Evolutionary conservation across 2,329 filamentous ascomycete genomes (phyloP), one percentile per base, ranked within the genome.

Genomic region (Colletotrichum tabaci): DNA sequence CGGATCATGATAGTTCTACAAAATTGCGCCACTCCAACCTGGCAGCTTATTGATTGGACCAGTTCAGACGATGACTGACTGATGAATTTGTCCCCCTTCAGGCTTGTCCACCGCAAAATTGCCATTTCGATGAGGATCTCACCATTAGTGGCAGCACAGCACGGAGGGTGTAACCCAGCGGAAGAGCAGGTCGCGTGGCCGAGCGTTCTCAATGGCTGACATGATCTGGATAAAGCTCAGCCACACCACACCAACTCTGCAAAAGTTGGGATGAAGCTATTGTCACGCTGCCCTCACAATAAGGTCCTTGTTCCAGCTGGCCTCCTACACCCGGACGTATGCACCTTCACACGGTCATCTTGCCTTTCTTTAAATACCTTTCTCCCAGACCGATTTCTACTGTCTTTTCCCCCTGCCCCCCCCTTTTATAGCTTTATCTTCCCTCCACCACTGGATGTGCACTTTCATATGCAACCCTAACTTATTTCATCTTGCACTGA

Each of bases 251-350:
- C 65, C 65, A 68, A 69, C 58, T 42, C 42, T 15, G 12, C 42
- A 55, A 68, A 64, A 72, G 52, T 57, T 72, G 65, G 69, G 69
- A 72, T 69, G 69, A 72, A 72, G 69, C 66, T 64, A 63, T 69
- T 72, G 60, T 72, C 65, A 63, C 60, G 58, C n/a, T 55, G 46
- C 26, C 49, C 69, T 64, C 66, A 55, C 58, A 60, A 60, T 60
- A 55, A 53, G 69, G 69, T 47, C 69, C 66, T 69, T 72, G 69
- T 72, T 53, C 60, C 69, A 69, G 58, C 60, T 60, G 46, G 68
- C 42, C 64, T 60, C 65, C 53, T 69, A 64, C 58, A 72, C 21
- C 60, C 60, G 66, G 53, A 50, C 69, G 42, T 69, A 38, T 38
- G 35, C 35, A 60, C 53, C 69, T 53, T 44, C 60, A 35, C 50